These are phyloP conservation scores for Boletus rubroflammeus DNA, from an alignment of 768 basidiomycete genomes.

Conservation along the genomic window DNA sequence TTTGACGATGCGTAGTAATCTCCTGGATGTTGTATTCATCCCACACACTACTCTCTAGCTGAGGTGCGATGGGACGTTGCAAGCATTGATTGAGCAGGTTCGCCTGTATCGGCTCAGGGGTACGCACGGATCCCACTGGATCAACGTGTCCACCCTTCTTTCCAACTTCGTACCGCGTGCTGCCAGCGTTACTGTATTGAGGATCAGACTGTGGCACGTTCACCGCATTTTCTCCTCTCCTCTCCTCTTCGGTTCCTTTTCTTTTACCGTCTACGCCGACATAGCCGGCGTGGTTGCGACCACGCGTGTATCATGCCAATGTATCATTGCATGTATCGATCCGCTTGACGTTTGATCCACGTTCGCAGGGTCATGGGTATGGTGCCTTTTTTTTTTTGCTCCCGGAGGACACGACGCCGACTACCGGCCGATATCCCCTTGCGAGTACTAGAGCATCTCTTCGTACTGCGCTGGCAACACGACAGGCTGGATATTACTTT, in stretches of 20 bases:
- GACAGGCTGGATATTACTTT: too few relatives aligned
- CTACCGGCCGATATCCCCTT: too few relatives aligned
- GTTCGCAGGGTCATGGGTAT: not conserved
- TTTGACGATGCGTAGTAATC: conserved; percentile 1
- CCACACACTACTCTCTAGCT: not conserved
- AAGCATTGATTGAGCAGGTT: not conserved
- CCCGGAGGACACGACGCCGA: not conserved
- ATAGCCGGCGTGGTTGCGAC: not conserved
- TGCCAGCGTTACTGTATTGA: not conserved
- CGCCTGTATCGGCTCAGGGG: not conserved
- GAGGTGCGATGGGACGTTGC: not conserved
- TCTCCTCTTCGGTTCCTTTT: not conserved
- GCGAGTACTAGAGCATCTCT: not conserved
- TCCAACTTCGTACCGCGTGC: not conserved
- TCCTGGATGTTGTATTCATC: not conserved
- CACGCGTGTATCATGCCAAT: not conserved
- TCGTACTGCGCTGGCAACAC: not conserved
- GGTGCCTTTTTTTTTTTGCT: not conserved
- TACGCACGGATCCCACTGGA: not conserved
- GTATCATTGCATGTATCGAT: not conserved
- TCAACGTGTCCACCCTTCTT: not conserved
- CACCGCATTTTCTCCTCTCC: not conserved
- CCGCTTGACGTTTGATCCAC: not conserved
- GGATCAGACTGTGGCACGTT: not conserved
- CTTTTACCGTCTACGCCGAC: not conserved